Evolutionary conservation across 225 moss, liverwort and hornwort genomes (phyloP), one percentile per base, ranked within the genome.

Genomic region (Antitrichia curtipendula): DNA sequence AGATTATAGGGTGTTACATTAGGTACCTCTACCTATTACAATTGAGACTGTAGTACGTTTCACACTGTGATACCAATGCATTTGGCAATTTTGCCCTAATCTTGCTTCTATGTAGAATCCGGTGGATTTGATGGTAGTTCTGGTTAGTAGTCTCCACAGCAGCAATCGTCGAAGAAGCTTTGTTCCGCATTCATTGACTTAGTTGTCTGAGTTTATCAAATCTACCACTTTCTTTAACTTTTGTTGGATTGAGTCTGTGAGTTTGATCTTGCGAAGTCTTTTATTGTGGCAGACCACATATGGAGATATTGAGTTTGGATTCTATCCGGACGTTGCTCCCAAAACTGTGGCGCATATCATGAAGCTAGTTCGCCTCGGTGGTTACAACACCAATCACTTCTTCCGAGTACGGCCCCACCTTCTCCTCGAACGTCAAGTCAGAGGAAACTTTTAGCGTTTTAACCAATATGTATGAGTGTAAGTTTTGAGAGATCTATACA

Each of bases 251-350:
- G 19, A 52, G 36, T 78, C 27, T 80, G 53, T 40, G 61, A 78
- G 54, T 61, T 64, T 62, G 50, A 57, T 83, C n/a, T 52, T 66
- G 50, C 68, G 49, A 73, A 73, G 63, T 80, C 49, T 92, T 52
- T 72, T 13, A 61, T 20, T 89, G 34, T 86, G 86, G 90, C 95
- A 98, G 96, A 94, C 96, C n/a, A 93, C 94, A 64, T 94, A 95
- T 90, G 98, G 98, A 70, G 98, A 97, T 79, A 95, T 99, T 86
- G 98, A 99, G 82, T 97, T 99, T 88, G 98, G 98, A 57, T 99
- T 99, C 85, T 99, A 93, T 80, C 97, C 97, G 52, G 91, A 95
- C 47, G 95, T 96, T 53, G 98, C 98, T 62, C 98, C 98, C 32
- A 95, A 90, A 82, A 99, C 98, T 47, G 98, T 97, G 80, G 93